phyloP scores from a whole-genome alignment of 2,329 filamentous ascomycete genomes.

The Penicillium sp. region DNA sequence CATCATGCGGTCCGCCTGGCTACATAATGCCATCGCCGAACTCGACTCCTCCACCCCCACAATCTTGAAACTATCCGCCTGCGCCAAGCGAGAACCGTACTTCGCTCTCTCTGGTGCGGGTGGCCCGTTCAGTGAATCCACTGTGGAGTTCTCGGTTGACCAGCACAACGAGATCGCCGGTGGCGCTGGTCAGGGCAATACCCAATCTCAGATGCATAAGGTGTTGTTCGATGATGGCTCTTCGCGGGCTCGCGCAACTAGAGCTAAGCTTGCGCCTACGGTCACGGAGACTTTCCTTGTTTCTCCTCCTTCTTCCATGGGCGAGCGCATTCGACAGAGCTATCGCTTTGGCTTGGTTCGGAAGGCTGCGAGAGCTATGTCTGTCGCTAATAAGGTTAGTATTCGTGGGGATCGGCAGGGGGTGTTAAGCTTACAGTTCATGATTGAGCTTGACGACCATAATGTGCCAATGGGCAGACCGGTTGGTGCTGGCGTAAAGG shows the following conservation, averaged over 20 bases:
- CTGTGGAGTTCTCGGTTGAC: slow-evolving; percentile 52
- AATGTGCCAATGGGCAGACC: slow-evolving; percentile 29
- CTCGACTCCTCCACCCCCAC: slow-evolving; percentile 60
- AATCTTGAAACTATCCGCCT: slow-evolving; percentile 60
- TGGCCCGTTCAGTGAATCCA: slow-evolving; percentile 50
- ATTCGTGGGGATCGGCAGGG: slow-evolving; percentile 79
- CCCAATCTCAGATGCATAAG: slow-evolving; percentile 24
- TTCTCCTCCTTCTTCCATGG: slow-evolving; percentile 48
- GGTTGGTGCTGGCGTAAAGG: slow-evolving; percentile 19
- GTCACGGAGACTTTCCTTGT: slow-evolving; percentile 46
- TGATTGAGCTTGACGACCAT: slow-evolving; percentile 71
- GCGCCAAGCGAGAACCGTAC: slow-evolving; percentile 53
- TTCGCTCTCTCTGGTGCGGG: slow-evolving; percentile 63
- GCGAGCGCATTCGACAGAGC: slow-evolving; percentile 59
- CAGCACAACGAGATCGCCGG: slow-evolving; percentile 23
- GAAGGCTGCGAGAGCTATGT: slow-evolving; percentile 84
- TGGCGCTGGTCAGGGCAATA: slow-evolving; percentile 12
- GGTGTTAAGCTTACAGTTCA: slow-evolving; percentile 87
- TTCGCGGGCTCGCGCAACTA: slow-evolving; percentile 26
- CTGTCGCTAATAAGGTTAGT: slow-evolving; percentile 81
- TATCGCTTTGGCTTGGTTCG: slow-evolving; percentile 85
- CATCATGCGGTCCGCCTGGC: slow-evolving; percentile 64
- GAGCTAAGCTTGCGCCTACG: slow-evolving; percentile 34
- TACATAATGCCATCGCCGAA: slow-evolving; percentile 46
- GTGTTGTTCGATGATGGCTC: slow-evolving; percentile 32